Base-by-base conservation (phyloP, 1,284 basidiomycete genomes). In the Heterobasidion occidentale region DNA sequence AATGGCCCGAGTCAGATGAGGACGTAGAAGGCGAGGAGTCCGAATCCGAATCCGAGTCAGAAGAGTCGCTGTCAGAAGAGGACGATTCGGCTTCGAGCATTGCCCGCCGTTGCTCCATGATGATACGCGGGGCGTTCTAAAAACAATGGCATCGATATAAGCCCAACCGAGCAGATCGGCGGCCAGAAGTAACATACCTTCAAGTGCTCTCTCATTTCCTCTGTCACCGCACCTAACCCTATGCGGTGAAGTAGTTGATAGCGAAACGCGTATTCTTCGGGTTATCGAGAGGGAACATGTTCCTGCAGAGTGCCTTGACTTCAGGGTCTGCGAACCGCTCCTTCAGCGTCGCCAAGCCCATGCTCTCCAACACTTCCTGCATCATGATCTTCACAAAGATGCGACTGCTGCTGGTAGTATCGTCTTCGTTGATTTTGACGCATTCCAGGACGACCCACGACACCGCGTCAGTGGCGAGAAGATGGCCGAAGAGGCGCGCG, bases 371-470 rank as follows among this genome's bases (percentile, higher is more conserved):
- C 77, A 99, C 84, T 73, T 99, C 97, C 59, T 85, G 84, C 79
- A 98, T 88, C 75, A 98, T 76, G 64, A 98, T 98, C 74, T 99
- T 99, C 70, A 98, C 77, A 69, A 99, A 99, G 69, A 99, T 99
- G 77, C 97, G 92, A 61, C 89, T 90, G 63, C 90, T 94, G 27
- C 90, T 92, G 0, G 96, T 99, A 27, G 96, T 99, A 62, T 98
- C 95, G 57, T 99, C 96, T 71, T 99, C 96, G 66, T 93, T 99
- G 77, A 99, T 89, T 70, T 89, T 92, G 63, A 99, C 81, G 46
- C 84, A 84, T 61, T 89, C 85, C 51, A 99, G 77, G 0, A 86
- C 86, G 8, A 85, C 79, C 96, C 96, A 99, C 11, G 90, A 91
- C 58, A 99, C 83, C 4, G 88, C 83, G 71, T 99, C 96, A 9